Base-by-base conservation (phyloP, 257 asterid genomes). In the Agastache rugosa region DNA sequence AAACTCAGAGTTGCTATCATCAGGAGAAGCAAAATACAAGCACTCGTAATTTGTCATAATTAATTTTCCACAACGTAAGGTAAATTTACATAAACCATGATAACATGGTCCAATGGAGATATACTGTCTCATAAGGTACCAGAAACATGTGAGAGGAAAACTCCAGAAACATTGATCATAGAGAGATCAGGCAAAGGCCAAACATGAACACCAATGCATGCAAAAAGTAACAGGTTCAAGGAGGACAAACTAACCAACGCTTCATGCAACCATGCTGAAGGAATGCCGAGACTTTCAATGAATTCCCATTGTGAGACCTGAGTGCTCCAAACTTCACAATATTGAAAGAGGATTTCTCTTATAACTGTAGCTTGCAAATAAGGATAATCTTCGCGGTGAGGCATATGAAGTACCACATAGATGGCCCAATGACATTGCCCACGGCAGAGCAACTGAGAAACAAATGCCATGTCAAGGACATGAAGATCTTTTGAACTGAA, bases 351-450 rank as follows among this genome's bases (percentile, higher is more conserved):
- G 79, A 95, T 95, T 86, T 95, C 99, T 83, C 89, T 85, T 51
- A 95, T 87, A 51, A 79, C 85, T 53, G 73, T 84, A 48, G 93
- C 80, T 31, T 95, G 99, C 77, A 92, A 60, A 83, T 82, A 90
- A 50, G 99, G 98, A 82, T 82, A 90, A 81, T 92, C 98, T 79
- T 92, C 94, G 67, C 91, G 96, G 69, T 88, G 84, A 59, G 97
- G 91, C 82, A 92, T 88, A 85, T 92, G 99, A 83, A 95, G 98
- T 77, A 85, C 95, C 81, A 95, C 94, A 42, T 95, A 95, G 75
- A 95, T 88, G 63, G 98, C 99, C 98, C 98, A 95, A 84, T 95
- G 99, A 75, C 97, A 92, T 73, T 90, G 91, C 68, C 98, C 96
- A 64, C 83, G 83, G 79, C 88, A 92, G 37, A 95, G 88, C 86